Evolutionary conservation across 805 yeast genomes (phyloP).

Genomic region (Schizosaccharomyces japonicus): DNA sequence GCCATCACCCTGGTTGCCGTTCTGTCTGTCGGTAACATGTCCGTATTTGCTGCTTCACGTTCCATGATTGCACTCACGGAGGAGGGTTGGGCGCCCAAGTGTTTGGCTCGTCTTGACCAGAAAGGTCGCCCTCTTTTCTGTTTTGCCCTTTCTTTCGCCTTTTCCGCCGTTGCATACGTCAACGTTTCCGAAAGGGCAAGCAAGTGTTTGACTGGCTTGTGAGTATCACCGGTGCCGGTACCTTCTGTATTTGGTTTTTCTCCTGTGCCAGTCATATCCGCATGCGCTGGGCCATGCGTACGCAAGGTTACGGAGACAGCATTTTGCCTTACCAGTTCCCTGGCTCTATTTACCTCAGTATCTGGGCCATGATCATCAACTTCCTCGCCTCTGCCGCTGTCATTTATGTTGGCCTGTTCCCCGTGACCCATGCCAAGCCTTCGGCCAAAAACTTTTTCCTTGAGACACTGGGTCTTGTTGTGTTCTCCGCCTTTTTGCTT

Average conservation of each 20-base stretch:
- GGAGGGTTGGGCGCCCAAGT: slow-evolving; percentile 47
- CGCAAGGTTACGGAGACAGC: slow-evolving; percentile 23
- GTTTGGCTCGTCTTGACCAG: slow-evolving; percentile 36
- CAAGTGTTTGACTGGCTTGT: slow-evolving; percentile 48
- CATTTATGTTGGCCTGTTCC: not conserved
- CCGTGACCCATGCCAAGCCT: not conserved
- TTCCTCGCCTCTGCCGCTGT: not conserved
- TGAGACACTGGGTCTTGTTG: not conserved
- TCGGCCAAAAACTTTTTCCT: not conserved
- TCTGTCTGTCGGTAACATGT: slow-evolving; percentile 47
- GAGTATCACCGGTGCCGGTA: slow-evolving; percentile 54
- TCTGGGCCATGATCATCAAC: not conserved
- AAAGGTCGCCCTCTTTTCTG: slow-evolving; percentile 50
- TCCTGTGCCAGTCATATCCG: slow-evolving; percentile 45
- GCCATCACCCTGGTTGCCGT: slow-evolving; percentile 45
- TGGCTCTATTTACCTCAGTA: not conserved
- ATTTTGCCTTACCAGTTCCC: not conserved
- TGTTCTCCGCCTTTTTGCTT: not conserved
- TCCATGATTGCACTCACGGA: slow-evolving; percentile 45
- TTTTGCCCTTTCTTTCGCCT: slow-evolving; percentile 21
- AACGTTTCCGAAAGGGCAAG: slow-evolving; percentile 4
- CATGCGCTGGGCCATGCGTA: slow-evolving; percentile 36
- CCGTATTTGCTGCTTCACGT: slow-evolving; percentile 49
- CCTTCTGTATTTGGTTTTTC: slow-evolving; percentile 62
- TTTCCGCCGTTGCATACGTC: slow-evolving; percentile 21